Evolutionary conservation across 2,329 filamentous ascomycete genomes (phyloP), one percentile per base, ranked within the genome.

Genomic region (Cyphellophora attinorum): DNA sequence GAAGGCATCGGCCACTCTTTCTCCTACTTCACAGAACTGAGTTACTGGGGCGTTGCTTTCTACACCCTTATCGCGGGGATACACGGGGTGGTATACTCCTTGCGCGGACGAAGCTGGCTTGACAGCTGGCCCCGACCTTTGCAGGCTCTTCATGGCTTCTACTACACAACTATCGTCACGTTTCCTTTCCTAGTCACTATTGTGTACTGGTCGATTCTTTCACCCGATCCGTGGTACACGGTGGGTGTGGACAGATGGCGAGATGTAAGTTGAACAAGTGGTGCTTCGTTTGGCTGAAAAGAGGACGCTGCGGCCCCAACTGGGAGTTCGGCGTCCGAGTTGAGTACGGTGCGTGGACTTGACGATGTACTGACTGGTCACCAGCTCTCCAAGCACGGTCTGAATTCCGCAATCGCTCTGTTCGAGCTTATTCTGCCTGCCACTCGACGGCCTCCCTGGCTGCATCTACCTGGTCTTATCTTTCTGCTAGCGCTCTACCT

Each of bases 21-120:
- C 64, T 84, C 78, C 49, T 93, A 76, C 67, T 93, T 93, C 64
- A 93, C 85, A 17, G 67, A 78, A 51, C 64, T 91, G 39, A 84
- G 81, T 6, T 91, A 80, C 67, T 91, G 82, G 82, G 83, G 83
- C 2, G 61, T 89, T 21, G 77, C 73, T 15, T 89, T 88, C 61
- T 93, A 93, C 66, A 79, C 80, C 54, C 65, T 77, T 37, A 62
- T 79, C 50, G 68, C 80, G 2, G 67, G 79, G 12, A 42, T 74
- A 12, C 84, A 93, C 62, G 85, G 81, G 5, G 61, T 74, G 34
- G 69, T 67, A 31, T 91, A 89, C 60, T 70, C 72, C 17, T 68
- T 71, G 29, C 21, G 21, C 21, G 21, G 21, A 25, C 52, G 55
- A 3, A 61, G 75, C 0, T 59, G 62, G 23, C 65, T 81, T 4